Evolutionary conservation across 352 stramenopile genomes (phyloP).

Genomic region (Phytophthora chlamydospora): DNA sequence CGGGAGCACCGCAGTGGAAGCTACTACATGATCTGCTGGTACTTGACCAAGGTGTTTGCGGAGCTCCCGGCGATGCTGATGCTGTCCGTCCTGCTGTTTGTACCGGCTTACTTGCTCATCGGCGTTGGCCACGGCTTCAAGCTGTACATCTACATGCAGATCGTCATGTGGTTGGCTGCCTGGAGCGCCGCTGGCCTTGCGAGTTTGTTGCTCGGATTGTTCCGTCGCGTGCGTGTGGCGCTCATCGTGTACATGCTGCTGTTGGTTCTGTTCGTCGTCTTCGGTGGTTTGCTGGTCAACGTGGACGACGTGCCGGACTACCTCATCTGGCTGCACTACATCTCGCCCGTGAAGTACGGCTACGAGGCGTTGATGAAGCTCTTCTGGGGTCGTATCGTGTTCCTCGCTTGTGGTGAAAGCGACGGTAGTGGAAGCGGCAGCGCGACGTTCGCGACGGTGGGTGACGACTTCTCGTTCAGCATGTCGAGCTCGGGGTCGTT

Average conservation of each 20-base stretch:
- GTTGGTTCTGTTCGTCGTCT: constrained; percentile 47
- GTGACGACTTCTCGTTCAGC: constrained; percentile 27
- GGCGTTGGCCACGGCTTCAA: constrained; percentile 47
- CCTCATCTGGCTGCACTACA: constrained; percentile 65
- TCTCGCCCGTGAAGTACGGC: constrained; percentile 54
- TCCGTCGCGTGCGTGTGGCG: constrained; percentile 38
- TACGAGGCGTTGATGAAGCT: constrained; percentile 53
- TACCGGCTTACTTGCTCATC: constrained; percentile 51
- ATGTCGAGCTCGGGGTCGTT: constrained; percentile 27
- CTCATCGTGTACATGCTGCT: constrained; percentile 39
- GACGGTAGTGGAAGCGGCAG: constrained; percentile 28
- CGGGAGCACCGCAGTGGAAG: constrained; percentile 34
- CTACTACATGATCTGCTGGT: constrained; percentile 43
- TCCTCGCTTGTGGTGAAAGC: constrained; percentile 31
- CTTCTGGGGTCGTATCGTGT: constrained; percentile 36
- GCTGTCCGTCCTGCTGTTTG: constrained; percentile 49
- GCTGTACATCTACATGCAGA: constrained; percentile 56
- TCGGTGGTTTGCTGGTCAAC: constrained; percentile 54
- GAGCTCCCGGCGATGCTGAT: constrained; percentile 47
- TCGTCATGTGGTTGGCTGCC: constrained; percentile 47
- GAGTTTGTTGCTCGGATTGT: constrained; percentile 41
- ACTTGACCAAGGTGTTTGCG: constrained; percentile 39
- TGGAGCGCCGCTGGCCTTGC: constrained; percentile 41
- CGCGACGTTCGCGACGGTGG: constrained; percentile 22
- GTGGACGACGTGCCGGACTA: constrained; percentile 53